Evolutionary conservation across 2,329 filamentous ascomycete genomes (phyloP), one percentile per base, ranked within the genome.

Genomic region (Penicillium aurantiogriseum): DNA sequence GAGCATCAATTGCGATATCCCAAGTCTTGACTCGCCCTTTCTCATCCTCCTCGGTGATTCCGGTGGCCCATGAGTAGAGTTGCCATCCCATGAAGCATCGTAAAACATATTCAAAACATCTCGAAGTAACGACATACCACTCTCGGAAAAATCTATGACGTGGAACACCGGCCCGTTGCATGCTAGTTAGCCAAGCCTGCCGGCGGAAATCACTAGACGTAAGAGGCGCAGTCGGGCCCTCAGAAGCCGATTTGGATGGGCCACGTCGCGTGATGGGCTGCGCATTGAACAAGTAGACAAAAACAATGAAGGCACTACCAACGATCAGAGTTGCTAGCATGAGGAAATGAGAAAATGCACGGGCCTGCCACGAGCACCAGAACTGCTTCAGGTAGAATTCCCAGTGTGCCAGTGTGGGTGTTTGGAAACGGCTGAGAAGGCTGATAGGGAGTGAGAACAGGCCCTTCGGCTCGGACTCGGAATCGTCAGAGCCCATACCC

Each of bases 161-260:
- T 11, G 93, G 93, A 15, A 97, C 90, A 85, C 92, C 95, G 25
- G 96, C 90, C 4, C 89, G 93, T 75, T 96, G 92, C 58, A 96
- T 88, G 8, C 92, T 90, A 3, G 92, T 97, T 56, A 95, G 86
- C 92, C 93, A 97, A 33, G 92, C 92, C 72, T 92, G 90, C 59
- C 89, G 87, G 50, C 92, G 88, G 45, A 96, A 89, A 65, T 94
- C 86, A 56, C 95, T 91, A 0, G 92, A 88, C 0, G 91, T 92
- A 86, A 56, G 91, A 80, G 82, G 67, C 4, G 72, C 66, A 15
- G 65, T 48, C 36, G 66, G 66, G 17, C 69, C 60, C 3, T 60
- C 63, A 4, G 67, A 58, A 11, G 65, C 58, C 4, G 63, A 53
- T 54, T 77, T 74, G 2, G 77, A 59, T 59, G 79, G 69, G 60